A percentile compares a stretch with the other conserved stretches of the same genome.
Conservation (phyloP, 73 alveolate species). For the Blepharisma japonicum region DNA sequence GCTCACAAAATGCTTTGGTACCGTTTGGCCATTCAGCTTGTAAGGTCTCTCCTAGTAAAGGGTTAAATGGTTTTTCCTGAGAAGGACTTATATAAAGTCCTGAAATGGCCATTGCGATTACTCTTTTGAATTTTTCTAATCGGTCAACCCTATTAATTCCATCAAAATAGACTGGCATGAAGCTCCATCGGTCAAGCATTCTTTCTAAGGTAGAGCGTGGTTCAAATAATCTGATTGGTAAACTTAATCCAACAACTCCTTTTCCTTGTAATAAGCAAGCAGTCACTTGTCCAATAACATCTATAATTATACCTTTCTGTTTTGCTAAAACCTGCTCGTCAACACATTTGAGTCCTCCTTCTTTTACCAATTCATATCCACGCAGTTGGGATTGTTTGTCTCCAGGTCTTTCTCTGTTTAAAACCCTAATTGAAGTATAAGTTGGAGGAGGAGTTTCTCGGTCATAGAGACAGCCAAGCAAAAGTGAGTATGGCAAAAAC, state of each 20-base stretch:
- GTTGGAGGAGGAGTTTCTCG: no score
- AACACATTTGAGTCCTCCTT: slow-evolving; percentile 55
- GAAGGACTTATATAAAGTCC: slow-evolving; percentile 66
- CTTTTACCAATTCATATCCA: slow-evolving; percentile 33
- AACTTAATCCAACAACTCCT: slow-evolving; percentile 49
- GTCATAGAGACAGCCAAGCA: no score
- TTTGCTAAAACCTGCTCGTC: slow-evolving; percentile 57
- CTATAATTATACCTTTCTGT: slow-evolving; percentile 47
- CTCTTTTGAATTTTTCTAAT: slow-evolving; percentile 64
- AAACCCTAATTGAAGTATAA: no score
- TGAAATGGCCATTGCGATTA: slow-evolving; percentile 58
- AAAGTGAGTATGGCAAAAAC: no score
- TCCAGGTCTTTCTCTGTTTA: no score
- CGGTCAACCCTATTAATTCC: slow-evolving; percentile 15
- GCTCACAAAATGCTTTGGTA: slow-evolving; percentile 78
- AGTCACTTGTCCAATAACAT: slow-evolving; percentile 23
- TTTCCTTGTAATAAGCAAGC: slow-evolving; percentile 9
- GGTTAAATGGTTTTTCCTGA: slow-evolving; percentile 89
- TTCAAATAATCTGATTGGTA: slow-evolving; percentile 75
- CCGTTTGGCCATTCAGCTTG: slow-evolving; percentile 86
- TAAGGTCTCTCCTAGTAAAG: slow-evolving; percentile 88
- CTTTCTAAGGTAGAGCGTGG: slow-evolving; percentile 73
- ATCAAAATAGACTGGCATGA: slow-evolving; percentile 63
- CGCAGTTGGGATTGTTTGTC: no score
- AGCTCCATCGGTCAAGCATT: slow-evolving; percentile 66